These are phyloP conservation scores for Tolypocladium ovalisporum DNA, from an alignment of 2,329 filamentous ascomycete genomes.

Conservation along the genomic window DNA sequence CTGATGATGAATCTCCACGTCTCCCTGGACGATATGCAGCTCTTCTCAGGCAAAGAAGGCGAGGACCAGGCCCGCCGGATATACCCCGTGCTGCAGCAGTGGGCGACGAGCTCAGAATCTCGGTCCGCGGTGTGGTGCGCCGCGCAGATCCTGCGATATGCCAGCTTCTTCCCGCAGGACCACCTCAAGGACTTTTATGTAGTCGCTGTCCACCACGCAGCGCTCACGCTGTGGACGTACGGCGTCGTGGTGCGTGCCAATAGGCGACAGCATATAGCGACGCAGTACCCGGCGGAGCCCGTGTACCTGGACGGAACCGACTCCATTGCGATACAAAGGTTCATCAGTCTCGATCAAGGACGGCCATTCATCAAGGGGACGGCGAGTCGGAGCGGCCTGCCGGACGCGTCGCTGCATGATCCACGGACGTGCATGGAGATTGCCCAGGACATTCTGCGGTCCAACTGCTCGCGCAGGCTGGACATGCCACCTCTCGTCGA, in stretches of 20 bases:
- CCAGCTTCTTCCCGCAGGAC: constrained; percentile 39
- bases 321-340: constrained; percentile 40
- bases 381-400: constrained; percentile 13
- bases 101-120: constrained; percentile 43
- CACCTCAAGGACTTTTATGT: constrained; percentile 56
- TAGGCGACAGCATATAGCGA: constrained; percentile 16
- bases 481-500: constrained; percentile 53
- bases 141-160: constrained; percentile 53
- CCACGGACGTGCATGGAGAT: constrained; percentile 48
- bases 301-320: constrained; percentile 49
- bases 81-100: constrained; percentile 47
- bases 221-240: constrained; percentile 58
- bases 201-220: constrained; percentile 58
- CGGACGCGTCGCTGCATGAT: constrained; percentile 37
- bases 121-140: constrained; percentile 57
- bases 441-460: constrained; percentile 42
- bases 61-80: constrained; percentile 52
- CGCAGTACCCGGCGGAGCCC: constrained; percentile 22
- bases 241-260: constrained; percentile 43
- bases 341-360: constrained; percentile 44
- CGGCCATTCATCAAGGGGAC: constrained; percentile 35
- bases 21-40: constrained; percentile 53
- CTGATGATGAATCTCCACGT: constrained; percentile 54
- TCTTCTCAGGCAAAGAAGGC: constrained; percentile 57
- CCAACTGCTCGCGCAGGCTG: constrained; percentile 35